Evolutionary conservation across 2,329 filamentous ascomycete genomes (phyloP).

Genomic region (Neopestalotiopsis sp.): DNA sequence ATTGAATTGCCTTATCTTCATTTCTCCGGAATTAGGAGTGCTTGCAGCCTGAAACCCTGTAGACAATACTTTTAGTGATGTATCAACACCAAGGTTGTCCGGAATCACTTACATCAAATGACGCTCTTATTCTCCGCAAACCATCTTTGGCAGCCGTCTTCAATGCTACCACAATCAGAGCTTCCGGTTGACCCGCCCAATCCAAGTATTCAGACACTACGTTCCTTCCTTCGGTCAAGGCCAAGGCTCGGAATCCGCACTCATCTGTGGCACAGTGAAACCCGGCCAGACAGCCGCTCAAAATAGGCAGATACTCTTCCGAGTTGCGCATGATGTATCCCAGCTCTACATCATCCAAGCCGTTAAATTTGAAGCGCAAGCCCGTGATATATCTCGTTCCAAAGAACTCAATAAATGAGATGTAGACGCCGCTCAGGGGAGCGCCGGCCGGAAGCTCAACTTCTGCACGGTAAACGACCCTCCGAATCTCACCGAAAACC

Average conservation of each 20-base stretch:
- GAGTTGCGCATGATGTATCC: constrained; percentile 25
- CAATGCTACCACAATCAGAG: constrained; percentile 19
- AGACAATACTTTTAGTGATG: not conserved
- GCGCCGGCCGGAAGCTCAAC: constrained; percentile 23
- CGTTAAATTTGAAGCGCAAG: constrained; percentile 25
- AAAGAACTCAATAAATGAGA: constrained; percentile 30
- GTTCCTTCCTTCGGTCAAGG: constrained; percentile 22
- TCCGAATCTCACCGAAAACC: constrained; percentile 23
- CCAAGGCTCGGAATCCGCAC: constrained; percentile 28
- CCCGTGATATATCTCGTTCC: constrained; percentile 27
- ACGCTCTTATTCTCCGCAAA: constrained; percentile 25
- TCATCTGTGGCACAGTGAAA: constrained; percentile 26
- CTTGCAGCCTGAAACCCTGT: constrained; percentile 21
- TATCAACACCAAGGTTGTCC: not conserved
- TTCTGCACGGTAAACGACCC: constrained; percentile 21
- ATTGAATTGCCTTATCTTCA: not conserved
- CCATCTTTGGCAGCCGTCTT: constrained; percentile 13
- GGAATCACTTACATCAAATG: constrained; percentile 29
- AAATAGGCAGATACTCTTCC: constrained; percentile 24
- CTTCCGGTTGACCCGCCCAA: constrained; percentile 25
- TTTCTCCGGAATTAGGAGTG: constrained; percentile 15
- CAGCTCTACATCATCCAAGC: constrained; percentile 24
- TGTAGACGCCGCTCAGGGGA: constrained; percentile 22
- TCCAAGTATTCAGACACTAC: constrained; percentile 26
- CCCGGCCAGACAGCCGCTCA: constrained; percentile 23